A percentile compares a stretch with the other conserved stretches of the same genome.
phyloP scores from a whole-genome alignment of 225 moss, liverwort and hornwort species.

The Antitrichia curtipendula region DNA sequence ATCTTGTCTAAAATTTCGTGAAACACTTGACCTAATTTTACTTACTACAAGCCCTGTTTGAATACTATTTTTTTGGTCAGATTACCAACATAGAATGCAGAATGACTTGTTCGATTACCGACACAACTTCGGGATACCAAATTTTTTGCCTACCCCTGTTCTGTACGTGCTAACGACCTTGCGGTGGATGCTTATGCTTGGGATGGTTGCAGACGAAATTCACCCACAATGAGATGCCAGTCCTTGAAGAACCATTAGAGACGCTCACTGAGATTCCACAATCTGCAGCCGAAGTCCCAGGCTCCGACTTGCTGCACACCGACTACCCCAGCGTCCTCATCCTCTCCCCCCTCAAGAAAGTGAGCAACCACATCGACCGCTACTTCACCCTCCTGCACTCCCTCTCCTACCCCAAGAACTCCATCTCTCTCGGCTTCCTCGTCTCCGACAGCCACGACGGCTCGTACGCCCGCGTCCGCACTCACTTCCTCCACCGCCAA shows the following conservation, averaged over 20 bases:
- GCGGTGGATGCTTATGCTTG: background rate
- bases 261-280: slow-evolving; percentile 13
- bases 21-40: background rate
- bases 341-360: slow-evolving; percentile 22
- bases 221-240: background rate
- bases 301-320: background rate
- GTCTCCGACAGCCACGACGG: slow-evolving; percentile 20
- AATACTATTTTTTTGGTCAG: background rate
- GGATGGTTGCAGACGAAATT: background rate
- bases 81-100: background rate
- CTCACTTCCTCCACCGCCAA: slow-evolving; percentile 11
- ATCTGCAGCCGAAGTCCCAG: background rate
- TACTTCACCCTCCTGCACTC: slow-evolving; percentile 21
- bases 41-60: background rate
- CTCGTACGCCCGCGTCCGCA: background rate
- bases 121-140: background rate
- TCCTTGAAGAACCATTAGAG: background rate
- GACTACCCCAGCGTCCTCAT: background rate
- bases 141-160: background rate
- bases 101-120: background rate
- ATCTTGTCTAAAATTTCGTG: background rate
- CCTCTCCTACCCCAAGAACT: slow-evolving; percentile 17
- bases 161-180: background rate
- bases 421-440: slow-evolving; percentile 14
- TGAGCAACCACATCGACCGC: background rate